Base-by-base conservation (phyloP, 1,284 basidiomycete species). In the Ganoderma leucocontextum region DNA sequence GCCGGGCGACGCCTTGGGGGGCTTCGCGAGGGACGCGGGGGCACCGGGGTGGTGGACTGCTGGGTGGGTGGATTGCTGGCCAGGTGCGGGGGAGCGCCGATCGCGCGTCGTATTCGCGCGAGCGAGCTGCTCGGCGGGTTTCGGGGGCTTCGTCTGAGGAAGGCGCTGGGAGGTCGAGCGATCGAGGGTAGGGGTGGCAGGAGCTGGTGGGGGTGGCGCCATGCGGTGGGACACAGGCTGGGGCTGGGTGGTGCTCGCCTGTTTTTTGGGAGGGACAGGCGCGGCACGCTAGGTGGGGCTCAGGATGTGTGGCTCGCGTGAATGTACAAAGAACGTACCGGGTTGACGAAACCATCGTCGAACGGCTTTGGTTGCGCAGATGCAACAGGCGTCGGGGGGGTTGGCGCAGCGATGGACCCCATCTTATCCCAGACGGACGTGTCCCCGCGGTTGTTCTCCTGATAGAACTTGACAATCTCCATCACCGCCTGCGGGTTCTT, bases 381-480 rank as follows among this genome's bases (percentile, higher is more conserved):
- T 19, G 71, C 71, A 25, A 62, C 55, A n/a, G 71, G 68, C 25
- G 59, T 64, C 17, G 61, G 64, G 41, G 69, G 75, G 59, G 73
- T 75, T 38, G 77, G 78, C 9, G 79, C 78, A 25, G 78, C 70
- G 9, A 81, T 64, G 81, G 85, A 73, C 22, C 91, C 91, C 89
- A 97, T 88, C 87, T 94, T 94, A 78, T 90, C 89, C 91, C 92
- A 95, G 10, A 92, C 91, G 35, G 77, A 79, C 1, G 71, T 71
- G 75, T 94, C 92, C 69, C 89, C 89, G 63, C 89, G 88, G 44
- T 90, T 90, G 42, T 89, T 90, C 77, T 96, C 94, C 78, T 98
- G 96, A 79, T 98, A 99, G 83, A 99, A 99, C 77, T 97, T 96
- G 78, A 99, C 97, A 74, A 99, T 98, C 77, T 99, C 98, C 89